phyloP scores from a whole-genome alignment of 352 stramenopile species.

The Thraustochytrium sp. region DNA sequence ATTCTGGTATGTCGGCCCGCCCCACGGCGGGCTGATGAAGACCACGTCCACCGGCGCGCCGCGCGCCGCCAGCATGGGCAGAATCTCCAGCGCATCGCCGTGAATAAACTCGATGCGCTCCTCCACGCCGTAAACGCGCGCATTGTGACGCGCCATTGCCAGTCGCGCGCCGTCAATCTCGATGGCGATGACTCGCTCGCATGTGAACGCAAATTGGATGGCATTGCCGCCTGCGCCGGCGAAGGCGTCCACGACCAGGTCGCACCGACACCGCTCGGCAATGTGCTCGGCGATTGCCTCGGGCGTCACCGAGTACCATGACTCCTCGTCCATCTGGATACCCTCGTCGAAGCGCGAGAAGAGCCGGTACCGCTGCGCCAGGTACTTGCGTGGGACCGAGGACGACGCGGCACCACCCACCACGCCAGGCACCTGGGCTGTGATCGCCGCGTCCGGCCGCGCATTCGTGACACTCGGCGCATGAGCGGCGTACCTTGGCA shows the following conservation, averaged over 20 bases:
- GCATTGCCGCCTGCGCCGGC: constrained; percentile 83
- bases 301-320: constrained; percentile 85
- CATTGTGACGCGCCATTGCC: constrained; percentile 80
- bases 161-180: constrained; percentile 79
- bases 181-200: constrained; percentile 80
- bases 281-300: constrained; percentile 78
- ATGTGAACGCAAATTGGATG: constrained; percentile 80
- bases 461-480: neutral
- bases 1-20: constrained; percentile 64
- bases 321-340: constrained; percentile 81
- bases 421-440: too few relatives aligned
- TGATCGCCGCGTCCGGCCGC: too few relatives aligned
- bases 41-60: constrained; percentile 59
- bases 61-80: constrained; percentile 60
- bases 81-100: constrained; percentile 70
- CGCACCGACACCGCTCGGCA: constrained; percentile 62
- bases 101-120: constrained; percentile 83
- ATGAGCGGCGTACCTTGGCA: neutral
- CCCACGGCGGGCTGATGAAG: constrained; percentile 84
- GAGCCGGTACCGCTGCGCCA: constrained; percentile 70
- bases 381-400: constrained; percentile 67
- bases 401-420: neutral
- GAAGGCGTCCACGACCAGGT: constrained; percentile 81
- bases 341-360: constrained; percentile 83
- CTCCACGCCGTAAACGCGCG: constrained; percentile 75